These are phyloP conservation scores for Isabelozyma heimii DNA, from an alignment of 805 yeast species.

Conservation along the genomic window DNA sequence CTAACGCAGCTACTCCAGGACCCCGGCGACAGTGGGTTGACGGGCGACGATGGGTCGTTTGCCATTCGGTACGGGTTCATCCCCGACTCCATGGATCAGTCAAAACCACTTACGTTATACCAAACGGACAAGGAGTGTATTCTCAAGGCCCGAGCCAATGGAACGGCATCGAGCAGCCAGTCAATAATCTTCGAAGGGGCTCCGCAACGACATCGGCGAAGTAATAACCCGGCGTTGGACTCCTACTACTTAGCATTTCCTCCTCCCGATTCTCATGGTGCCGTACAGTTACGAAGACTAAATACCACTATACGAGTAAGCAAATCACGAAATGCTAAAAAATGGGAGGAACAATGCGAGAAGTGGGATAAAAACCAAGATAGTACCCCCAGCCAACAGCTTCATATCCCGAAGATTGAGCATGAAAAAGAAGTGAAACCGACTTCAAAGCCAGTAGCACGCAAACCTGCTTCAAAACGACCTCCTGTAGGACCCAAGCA, in stretches of 20 bases:
- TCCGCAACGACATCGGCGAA: constrained; percentile 23
- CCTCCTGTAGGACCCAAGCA: constrained; percentile 5
- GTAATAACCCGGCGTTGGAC: constrained; percentile 16
- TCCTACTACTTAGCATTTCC: constrained; percentile 26
- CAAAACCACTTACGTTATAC: constrained; percentile 29
- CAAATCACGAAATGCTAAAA: constrained; percentile 34
- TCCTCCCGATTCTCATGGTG: constrained; percentile 8
- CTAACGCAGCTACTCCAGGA: constrained; percentile 13
- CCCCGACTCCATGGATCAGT: constrained; percentile 40
- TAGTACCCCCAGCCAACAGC: not conserved
- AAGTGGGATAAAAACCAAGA: constrained; percentile 15
- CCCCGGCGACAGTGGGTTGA: constrained; percentile 7
- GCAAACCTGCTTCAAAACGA: constrained; percentile 5
- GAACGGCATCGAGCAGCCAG: constrained; percentile 9
- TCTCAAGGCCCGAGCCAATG: constrained; percentile 27
- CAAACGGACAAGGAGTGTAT: constrained; percentile 32
- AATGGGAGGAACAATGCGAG: constrained; percentile 20
- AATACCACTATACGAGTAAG: constrained; percentile 32
- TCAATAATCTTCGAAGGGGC: constrained; percentile 39
- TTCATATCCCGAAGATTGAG: not conserved
- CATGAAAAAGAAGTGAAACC: constrained; percentile 3
- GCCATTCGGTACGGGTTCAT: constrained; percentile 41
- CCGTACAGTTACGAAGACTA: constrained; percentile 23
- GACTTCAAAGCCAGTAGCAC: not conserved
- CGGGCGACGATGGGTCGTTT: constrained; percentile 4